These are phyloP conservation scores for Gliomastix tumulicola DNA, from an alignment of 2,329 filamentous ascomycete species.

Conservation along the genomic window DNA sequence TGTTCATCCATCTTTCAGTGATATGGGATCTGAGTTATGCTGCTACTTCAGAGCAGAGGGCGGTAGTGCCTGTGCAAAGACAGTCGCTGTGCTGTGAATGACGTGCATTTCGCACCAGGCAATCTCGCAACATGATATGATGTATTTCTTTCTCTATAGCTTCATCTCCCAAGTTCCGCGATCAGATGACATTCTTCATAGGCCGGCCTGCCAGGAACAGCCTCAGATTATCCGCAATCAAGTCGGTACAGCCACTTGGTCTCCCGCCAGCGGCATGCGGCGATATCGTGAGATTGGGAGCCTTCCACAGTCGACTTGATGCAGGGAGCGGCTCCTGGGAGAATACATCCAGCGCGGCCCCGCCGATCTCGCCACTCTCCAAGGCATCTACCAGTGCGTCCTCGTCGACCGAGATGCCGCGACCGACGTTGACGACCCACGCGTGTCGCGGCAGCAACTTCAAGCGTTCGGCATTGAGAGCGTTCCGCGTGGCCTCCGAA, in stretches of 20 bases:
- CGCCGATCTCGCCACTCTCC: conserved; percentile 32
- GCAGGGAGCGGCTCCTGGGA: conserved; percentile 35
- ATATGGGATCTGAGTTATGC: no score
- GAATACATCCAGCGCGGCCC: conserved; percentile 44
- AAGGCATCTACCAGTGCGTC: conserved; percentile 38
- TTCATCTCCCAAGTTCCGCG: no score
- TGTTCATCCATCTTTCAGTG: no score
- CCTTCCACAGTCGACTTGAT: conserved; percentile 38
- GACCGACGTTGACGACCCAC: conserved; percentile 46
- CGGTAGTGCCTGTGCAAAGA: no score
- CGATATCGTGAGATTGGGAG: conserved; percentile 44
- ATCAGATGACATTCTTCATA: conserved; percentile 43
- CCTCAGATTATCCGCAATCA: conserved; percentile 56
- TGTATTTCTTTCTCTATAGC: no score
- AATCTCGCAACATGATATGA: no score
- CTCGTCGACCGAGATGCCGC: conserved; percentile 42
- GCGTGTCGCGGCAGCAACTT: conserved; percentile 48
- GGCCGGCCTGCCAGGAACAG: conserved; percentile 51
- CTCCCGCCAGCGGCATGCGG: conserved; percentile 54
- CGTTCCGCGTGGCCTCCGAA: conserved; percentile 46
- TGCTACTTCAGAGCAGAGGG: no score
- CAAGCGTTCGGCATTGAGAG: conserved; percentile 45
- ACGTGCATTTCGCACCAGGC: no score
- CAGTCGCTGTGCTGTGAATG: no score
- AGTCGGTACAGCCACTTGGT: conserved; percentile 50